Evolutionary conservation across 495 filamentous ascomycete genomes (phyloP), one percentile per base, ranked within the genome.

Genomic region (Penicillium bialowiezense): DNA sequence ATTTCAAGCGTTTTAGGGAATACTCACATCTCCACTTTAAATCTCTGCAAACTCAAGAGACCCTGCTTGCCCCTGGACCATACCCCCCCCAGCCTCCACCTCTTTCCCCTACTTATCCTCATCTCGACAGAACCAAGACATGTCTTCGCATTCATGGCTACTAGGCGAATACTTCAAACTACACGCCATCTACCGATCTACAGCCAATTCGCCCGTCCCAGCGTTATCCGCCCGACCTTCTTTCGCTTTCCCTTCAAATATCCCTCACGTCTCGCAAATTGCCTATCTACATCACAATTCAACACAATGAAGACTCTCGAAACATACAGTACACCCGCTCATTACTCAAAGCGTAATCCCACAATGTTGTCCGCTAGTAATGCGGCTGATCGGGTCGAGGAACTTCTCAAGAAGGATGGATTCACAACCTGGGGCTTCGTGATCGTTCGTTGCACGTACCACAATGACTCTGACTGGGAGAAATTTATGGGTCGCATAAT

Each of bases 371-470:
- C 3, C 0, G 3, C 24, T 2, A 35, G 17, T n/a, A 58, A 63
- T 28, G 35, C 29, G 13, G 60, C 63, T 26, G 60, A 64, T 31
- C 26, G 18, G n/a, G 49, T 65, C 33, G 59, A 63, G 49, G 14
- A 40, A 14, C 45, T 60, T 9, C 55, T 69, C 17, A 20, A 55
- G 2, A 33, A 44, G 14, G 40, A 42, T 6, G 14, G 26, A 18
- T 42, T 42, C 40, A 42, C 8, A 29, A 29, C 3, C 0, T 42
- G 40, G 40, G 63, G 61, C 21, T 55, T 65, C 39, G 59, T 67
- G 14, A 57, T 67, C 49, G 67, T 64, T 37, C 58, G 65, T 31
- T 64, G 60, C 51, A 68, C 63, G 21, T 70, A 70, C 41, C 23
- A 57, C 28, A 62, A 51, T 21, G 41, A 67, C 42, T 41, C 51